Conservation (phyloP, 1,284 basidiomycete species). For the Ustilago trichophora region DNA sequence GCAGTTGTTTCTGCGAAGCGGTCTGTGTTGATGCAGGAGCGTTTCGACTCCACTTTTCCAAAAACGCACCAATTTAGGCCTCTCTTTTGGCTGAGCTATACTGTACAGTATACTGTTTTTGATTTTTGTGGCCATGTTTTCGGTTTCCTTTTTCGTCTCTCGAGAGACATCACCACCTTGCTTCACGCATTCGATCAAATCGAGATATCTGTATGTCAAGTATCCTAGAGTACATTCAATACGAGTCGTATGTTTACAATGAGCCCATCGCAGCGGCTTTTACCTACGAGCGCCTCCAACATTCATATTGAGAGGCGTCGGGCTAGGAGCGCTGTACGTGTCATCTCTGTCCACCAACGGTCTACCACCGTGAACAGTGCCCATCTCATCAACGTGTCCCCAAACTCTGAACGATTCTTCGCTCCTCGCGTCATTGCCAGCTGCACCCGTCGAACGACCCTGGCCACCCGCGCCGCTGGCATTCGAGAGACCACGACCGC, state of each 20-base stretch:
- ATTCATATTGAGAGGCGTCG: conserved; percentile 53
- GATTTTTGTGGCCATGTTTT: too few species aligned
- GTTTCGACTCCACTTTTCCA: too few species aligned
- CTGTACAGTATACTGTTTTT: too few species aligned
- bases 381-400: conserved; percentile 53
- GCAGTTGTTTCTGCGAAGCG: too few species aligned
- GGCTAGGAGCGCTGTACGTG: conserved; percentile 58
- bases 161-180: too few species aligned
- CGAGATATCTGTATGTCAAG: neutral
- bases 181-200: too few species aligned
- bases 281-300: conserved; percentile 13
- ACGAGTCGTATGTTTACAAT: neutral
- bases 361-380: conserved; percentile 55
- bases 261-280: conserved; percentile 58
- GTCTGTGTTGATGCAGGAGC: too few species aligned
- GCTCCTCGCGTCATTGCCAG: conserved; percentile 6
- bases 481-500: conserved; percentile 5
- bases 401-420: conserved; percentile 44
- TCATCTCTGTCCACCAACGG: conserved; percentile 53
- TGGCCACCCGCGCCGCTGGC: neutral
- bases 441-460: conserved; percentile 1
- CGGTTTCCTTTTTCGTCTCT: too few species aligned
- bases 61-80: too few species aligned
- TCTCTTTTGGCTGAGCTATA: too few species aligned
- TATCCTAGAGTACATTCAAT: conserved; percentile 7